Conservation (phyloP, 2,329 filamentous ascomycete species). For the Colletotrichum navitas region DNA sequence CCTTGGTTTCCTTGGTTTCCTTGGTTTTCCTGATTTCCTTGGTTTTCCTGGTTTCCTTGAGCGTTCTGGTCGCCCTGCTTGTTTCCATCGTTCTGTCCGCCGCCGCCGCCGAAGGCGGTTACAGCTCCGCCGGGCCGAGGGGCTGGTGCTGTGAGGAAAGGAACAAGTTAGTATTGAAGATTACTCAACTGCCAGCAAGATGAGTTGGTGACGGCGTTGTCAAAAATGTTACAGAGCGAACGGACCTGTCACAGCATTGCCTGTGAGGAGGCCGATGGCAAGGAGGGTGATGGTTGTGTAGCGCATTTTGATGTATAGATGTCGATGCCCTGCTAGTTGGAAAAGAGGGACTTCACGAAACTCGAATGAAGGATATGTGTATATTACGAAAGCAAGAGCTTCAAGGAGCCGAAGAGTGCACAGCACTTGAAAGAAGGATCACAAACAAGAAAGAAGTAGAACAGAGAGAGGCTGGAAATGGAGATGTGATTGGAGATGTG, state of each 20-base stretch:
- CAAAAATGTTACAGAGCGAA: no score
- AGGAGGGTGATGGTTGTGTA: conserved; percentile 26
- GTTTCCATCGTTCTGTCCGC: background rate
- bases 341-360: background rate
- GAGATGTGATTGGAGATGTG: background rate
- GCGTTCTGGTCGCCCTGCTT: no score
- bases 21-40: no score
- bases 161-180: background rate
- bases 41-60: no score
- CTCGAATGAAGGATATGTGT: background rate
- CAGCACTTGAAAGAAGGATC: conserved; percentile 7
- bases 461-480: background rate
- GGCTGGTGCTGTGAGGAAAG: conserved; percentile 13
- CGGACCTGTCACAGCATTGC: conserved; percentile 35
- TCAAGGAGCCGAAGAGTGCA: background rate
- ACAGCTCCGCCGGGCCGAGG: conserved; percentile 1
- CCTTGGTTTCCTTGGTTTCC: no score
- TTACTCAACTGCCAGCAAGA: background rate
- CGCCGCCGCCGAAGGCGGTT: background rate
- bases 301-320: conserved; percentile 23
- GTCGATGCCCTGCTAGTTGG: background rate
- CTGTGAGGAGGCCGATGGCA: conserved; percentile 30
- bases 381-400: background rate
- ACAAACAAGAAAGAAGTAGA: background rate
- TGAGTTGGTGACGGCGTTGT: background rate